Base-by-base conservation (phyloP, 1,284 basidiomycete species). In the Gastroboletus turbinatus region DNA sequence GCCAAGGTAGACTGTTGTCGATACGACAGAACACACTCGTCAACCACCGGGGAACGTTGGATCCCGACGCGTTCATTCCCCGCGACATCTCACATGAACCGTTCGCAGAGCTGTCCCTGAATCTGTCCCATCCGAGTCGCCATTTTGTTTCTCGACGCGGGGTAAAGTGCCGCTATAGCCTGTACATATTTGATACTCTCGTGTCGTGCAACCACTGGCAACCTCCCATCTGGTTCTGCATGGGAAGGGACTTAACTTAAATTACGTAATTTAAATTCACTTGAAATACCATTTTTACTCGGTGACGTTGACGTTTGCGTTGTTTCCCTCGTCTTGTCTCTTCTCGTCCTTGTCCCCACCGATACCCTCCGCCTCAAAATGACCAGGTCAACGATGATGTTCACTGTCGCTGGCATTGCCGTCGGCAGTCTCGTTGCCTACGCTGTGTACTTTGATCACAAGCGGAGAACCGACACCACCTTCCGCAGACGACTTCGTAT, bases 381-480 rank as follows among this genome's bases (percentile, higher is more conserved):
- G 79, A 68, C 70, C 64, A 76, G 75, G 70, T 67, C 76, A 44
- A 65, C 75, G 58, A 76, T 71, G 57, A 64, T 78, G 56, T 69
- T 84, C 71, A 83, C 90, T 59, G 79, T 88, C 67, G 82, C 88
- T 48, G 83, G 86, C 52, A 77, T 88, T 66, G 83, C 90, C 33
- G 75, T 85, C 46, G 79, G 84, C 27, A 84, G 85, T 49, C 67
- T 89, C 42, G 73, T 90, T 50, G 90, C 85, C 19, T 97, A 96
- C 72, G 91, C 88, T 36, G 79, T 85, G 56, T 98, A 96, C 77
- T 99, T 98, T 71, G 96, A 99, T 82, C 90, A 97, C 80, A 92
- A 85, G 77, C 87, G 96, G 55, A 84, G 94, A 66, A 94, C 90
- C 72, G 94, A 98, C 71, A 75, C 82, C 39, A 79, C 82, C 14